phyloP scores from a whole-genome alignment of 1,139 yeast species.

The Hemisphaericaspora subhashii region DNA sequence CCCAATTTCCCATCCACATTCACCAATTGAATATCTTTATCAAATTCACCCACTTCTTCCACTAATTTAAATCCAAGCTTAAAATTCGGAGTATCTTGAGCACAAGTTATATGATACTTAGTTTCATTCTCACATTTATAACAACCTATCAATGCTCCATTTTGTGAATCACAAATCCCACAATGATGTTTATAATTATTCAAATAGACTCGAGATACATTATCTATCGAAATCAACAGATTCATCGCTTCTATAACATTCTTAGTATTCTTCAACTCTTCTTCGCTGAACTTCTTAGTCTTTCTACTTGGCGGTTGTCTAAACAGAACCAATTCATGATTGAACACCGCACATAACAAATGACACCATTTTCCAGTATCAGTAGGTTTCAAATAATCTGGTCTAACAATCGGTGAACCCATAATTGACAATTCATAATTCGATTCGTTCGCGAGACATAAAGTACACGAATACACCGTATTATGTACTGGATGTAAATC shows the following conservation, averaged over 20 bases:
- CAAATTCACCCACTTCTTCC: constrained; percentile 11
- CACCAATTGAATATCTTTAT: constrained; percentile 21
- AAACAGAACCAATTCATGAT: constrained; percentile 19
- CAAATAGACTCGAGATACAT: constrained; percentile 30
- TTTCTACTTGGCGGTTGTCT: neutral
- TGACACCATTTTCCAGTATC: constrained; percentile 79
- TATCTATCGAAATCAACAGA: constrained; percentile 26
- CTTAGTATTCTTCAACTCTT: constrained; percentile 4
- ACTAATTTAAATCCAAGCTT: constrained; percentile 47
- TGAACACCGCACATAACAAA: constrained; percentile 68
- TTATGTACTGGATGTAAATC: constrained; percentile 60
- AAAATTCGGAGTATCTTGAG: constrained; percentile 47
- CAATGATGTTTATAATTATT: constrained; percentile 22
- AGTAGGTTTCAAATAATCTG: constrained; percentile 76
- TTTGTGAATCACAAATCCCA: constrained; percentile 31
- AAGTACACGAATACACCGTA: constrained; percentile 60
- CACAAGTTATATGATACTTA: constrained; percentile 66
- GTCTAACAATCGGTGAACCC: constrained; percentile 42
- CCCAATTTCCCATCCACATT: constrained; percentile 35
- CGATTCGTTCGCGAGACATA: constrained; percentile 61
- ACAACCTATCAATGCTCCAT: constrained; percentile 34
- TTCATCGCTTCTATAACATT: constrained; percentile 13
- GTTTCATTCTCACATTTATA: constrained; percentile 24
- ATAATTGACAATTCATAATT: constrained; percentile 46
- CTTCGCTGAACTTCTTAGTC: neutral